Base-by-base conservation (phyloP, 257 asterid species). In the Primulina eburnea region DNA sequence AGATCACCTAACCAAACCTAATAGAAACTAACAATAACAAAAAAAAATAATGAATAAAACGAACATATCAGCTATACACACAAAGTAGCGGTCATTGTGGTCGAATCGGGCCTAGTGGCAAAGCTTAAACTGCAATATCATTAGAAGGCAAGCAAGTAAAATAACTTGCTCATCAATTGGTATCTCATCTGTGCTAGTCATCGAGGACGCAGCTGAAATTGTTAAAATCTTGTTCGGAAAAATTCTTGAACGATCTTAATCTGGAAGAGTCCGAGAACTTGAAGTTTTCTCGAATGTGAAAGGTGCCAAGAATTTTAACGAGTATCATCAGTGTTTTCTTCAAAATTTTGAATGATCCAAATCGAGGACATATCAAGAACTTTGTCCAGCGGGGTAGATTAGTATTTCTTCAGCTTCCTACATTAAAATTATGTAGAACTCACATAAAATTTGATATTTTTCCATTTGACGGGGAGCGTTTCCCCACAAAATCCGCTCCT, bases 201-300 rank as follows among this genome's bases (percentile, higher is more conserved):
- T 5, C 20, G 3, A 67, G 55, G 34, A 12, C 72, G 57, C 28
- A 52, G 68, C 77, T 57, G 75, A 60, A 68, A 64, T 60, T 65
- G 75, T 75, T 71, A 73, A 76, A 71, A 34, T 65, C 59, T 60
- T 10, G 70, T 72, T 35, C 20, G 67, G 73, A 52, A 59, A 59
- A 75, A 66, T 66, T 62, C 33, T 56, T 29, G 28, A 55, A 21
- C 5, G 8, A 50, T 50, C 21, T 4, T 6, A 5, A 5, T 50
- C 57, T 16, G 57, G 57, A 50, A 16, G 20, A 14, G 14, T 43
- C 50, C n/a, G 14, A 40, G 52, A 40, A 50, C 20, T 16, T 14
- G 0, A 50, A 50, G 56, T 16, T 50, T 16, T 50, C 56, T 50
- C 20, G 0, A 16, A 14, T 50, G 57, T 2, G 7, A 18, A 16